phyloP scores from a whole-genome alignment of 768 basidiomycete species.

The Podaxis rugospora region DNA sequence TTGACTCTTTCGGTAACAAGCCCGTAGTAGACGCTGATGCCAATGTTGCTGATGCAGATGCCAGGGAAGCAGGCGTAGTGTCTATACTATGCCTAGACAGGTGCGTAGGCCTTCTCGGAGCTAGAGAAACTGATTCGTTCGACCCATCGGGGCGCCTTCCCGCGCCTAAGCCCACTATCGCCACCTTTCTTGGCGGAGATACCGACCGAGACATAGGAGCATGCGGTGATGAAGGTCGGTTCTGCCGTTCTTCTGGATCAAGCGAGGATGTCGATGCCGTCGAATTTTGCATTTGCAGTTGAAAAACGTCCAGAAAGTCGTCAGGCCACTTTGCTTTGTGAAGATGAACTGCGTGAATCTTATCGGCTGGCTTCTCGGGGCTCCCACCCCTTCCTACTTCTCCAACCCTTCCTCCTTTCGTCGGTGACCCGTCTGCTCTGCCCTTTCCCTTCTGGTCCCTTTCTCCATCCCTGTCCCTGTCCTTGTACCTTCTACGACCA shows the following conservation, averaged over 20 bases:
- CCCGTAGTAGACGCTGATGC: not conserved
- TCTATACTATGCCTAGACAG: slow-evolving; percentile 66
- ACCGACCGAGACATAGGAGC: slow-evolving; percentile 28
- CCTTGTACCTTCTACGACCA: slow-evolving; percentile 16
- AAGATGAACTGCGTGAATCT: slow-evolving; percentile 45
- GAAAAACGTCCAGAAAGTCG: slow-evolving; percentile 66
- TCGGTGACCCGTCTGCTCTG: slow-evolving; percentile 8
- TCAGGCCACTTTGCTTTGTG: slow-evolving; percentile 83
- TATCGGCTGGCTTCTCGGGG: slow-evolving; percentile 24
- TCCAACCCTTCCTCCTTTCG: slow-evolving; percentile 18
- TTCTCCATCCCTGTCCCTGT: slow-evolving; percentile 28
- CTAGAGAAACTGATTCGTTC: slow-evolving; percentile 40
- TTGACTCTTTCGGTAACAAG: slow-evolving; percentile 41
- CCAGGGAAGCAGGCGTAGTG: slow-evolving; percentile 32
- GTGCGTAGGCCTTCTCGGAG: slow-evolving; percentile 57
- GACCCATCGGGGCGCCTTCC: slow-evolving; percentile 34
- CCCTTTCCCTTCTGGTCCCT: slow-evolving; percentile 13
- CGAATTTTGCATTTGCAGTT: slow-evolving; percentile 26
- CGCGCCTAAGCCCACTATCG: slow-evolving; percentile 46
- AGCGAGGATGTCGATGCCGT: slow-evolving; percentile 2
- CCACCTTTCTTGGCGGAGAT: slow-evolving; percentile 51
- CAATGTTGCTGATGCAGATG: not conserved
- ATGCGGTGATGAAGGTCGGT: not conserved
- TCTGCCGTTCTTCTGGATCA: not conserved
- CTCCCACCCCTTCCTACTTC: slow-evolving; percentile 17